Base-by-base conservation (phyloP, 352 stramenopile genomes). In the Phytophthora tubulina region DNA sequence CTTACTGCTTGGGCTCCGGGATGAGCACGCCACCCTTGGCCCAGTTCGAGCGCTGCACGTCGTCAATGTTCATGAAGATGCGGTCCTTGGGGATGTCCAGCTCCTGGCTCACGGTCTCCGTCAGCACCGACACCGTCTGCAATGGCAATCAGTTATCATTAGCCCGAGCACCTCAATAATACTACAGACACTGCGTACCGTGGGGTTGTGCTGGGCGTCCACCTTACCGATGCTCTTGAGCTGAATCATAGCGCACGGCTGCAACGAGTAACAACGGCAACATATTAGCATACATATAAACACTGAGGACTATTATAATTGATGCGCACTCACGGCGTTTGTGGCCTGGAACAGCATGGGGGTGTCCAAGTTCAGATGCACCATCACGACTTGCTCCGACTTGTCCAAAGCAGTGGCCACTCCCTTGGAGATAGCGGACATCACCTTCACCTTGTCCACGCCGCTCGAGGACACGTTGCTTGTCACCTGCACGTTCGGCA, bases 41-140 rank as follows among this genome's bases (percentile, higher is more conserved):
- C 73, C 80, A 89, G 69, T 88, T 86, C 33, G 67, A 75, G 66
- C 73, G 78, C 55, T 63, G 66, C 48, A 88, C 65, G 63, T 86
- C 78, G 69, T 82, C 75, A 7, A 90, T 69, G 46, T 81, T 88
- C 73, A 90, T 85, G 68, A 80, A 90, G 65, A 88, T 81, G 51
- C 82, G 82, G 17, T 75, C 76, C 27, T 30, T 63, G 7, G 76
- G 71, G 11, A 90, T 66, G 45, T 65, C 69, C 30, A 90, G 58
- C 53, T 76, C 76, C 46, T 79, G 63, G 53, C 76, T 85, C 62
- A 86, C 82, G 10, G 49, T 75, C 27, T 76, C 67, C 35, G 79
- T 86, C 31, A 90, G 61, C 31, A 74, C 59, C 8, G 73, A 82
- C 27, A 60, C 80, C 32, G 80, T 88, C 82, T 90, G 45, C 17